Base-by-base conservation (phyloP, 306 rosid species). In the Crotalaria pallida region DNA sequence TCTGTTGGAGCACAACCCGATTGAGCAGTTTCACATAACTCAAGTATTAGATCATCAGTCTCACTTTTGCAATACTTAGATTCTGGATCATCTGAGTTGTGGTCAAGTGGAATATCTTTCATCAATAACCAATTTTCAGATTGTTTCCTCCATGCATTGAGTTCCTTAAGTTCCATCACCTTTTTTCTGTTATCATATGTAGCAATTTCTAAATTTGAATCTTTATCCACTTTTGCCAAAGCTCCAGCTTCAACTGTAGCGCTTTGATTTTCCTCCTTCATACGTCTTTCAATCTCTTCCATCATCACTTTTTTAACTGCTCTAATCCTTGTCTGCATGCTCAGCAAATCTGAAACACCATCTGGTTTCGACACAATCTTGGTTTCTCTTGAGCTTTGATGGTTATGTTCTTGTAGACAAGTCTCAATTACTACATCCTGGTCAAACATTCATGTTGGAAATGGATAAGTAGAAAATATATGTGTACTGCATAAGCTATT, bases 91-190 rank as follows among this genome's bases (percentile, higher is more conserved):
- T 89, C 88, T 11, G 97, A 87, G 72, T 76, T 88, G 63, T 82
- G 97, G 84, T 95, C 99, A 8, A 91, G 93, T 18, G 84, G 91
- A 67, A 95, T 95, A 68, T 95, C 99, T 80, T 95, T 95, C 96
- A 89, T 87, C 84, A 71, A 59, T 47, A 76, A 83, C 38, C 86
- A 87, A 62, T 73, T 78, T 26, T 70, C 92, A 33, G 87, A 71
- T 82, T 77, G 85, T 6, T 79, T 75, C 81, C 59, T 80, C 78
- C 76, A 74, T 15, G 19, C 38, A 73, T 71, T 78, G 68, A 40
- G 56, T 60, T 74, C 71, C 61, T 74, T 38, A 59, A 77, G 6
- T 77, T 71, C 75, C 55, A 60, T 88, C 73, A 91, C 84, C 56
- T 58, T 87, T 61, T 73, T 84, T 40, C 60, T 66, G 11, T 23